A percentile compares a stretch with the other conserved stretches of the same genome.
These are phyloP conservation scores for Claviceps humidiphila DNA, from an alignment of 2,329 filamentous ascomycete genomes.

Conservation along the genomic window DNA sequence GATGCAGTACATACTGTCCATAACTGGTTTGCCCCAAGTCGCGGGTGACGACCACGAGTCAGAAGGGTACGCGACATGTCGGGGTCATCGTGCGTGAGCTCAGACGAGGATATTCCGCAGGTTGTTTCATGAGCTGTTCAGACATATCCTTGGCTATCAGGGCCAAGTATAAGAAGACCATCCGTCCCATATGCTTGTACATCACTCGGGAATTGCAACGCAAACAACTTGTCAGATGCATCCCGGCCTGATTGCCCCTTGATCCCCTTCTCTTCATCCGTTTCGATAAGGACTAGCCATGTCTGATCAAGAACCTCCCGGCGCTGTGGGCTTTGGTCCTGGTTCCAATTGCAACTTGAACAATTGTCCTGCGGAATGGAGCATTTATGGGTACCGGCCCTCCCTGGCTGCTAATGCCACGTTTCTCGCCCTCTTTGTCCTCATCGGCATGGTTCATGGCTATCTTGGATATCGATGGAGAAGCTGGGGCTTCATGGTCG, in stretches of 20 bases:
- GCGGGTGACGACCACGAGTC: no score
- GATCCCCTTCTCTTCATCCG: not conserved
- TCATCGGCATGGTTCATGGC: conserved; percentile 27
- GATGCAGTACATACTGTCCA: no score
- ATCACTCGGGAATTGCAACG: no score
- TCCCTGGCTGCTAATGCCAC: conserved; percentile 37
- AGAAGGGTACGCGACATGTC: no score
- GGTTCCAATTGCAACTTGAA: conserved; percentile 33
- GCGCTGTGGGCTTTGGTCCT: conserved; percentile 27
- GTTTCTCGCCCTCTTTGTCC: conserved; percentile 36
- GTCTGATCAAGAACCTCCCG: conserved; percentile 5
- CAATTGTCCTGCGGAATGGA: conserved; percentile 31
- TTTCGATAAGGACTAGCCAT: not conserved
- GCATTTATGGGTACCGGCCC: conserved; percentile 42
- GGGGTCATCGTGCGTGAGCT: not conserved
- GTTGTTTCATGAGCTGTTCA: no score
- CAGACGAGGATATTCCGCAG: not conserved
- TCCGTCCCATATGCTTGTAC: no score
- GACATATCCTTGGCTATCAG: no score
- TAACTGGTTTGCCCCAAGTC: no score
- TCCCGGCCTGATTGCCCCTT: not conserved
- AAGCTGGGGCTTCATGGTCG: conserved; percentile 33
- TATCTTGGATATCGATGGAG: conserved; percentile 33
- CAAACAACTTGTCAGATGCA: not conserved
- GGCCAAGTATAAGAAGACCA: no score